Evolutionary conservation across 208 protist species (phyloP).

Genomic region (Acanthamoeba culbertsoni): DNA sequence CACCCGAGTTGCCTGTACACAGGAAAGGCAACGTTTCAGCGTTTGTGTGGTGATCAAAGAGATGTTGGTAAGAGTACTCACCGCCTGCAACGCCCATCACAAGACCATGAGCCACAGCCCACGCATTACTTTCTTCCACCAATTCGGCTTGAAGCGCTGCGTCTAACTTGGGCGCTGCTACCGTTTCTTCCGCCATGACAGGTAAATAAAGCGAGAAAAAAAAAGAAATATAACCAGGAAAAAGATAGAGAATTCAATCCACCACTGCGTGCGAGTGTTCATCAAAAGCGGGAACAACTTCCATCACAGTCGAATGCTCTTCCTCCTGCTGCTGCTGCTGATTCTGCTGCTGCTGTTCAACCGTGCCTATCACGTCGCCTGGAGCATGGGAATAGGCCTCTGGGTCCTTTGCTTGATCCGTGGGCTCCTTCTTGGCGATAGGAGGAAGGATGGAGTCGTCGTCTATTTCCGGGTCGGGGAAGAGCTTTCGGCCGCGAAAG

Average conservation of each 20-base stretch:
- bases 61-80: not conserved
- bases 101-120: not conserved
- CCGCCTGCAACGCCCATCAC: not conserved
- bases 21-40: not conserved
- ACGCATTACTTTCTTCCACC: not conserved
- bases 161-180: not conserved
- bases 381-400: not conserved
- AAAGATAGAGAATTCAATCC: not conserved
- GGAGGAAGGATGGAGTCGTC: constrained; percentile 19
- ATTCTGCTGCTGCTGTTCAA: not conserved
- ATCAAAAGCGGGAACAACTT: not conserved
- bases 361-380: not conserved
- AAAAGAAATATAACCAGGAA: not conserved
- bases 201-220: not conserved
- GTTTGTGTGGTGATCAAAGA: not conserved
- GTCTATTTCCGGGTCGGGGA: not conserved
- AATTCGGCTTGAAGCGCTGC: not conserved
- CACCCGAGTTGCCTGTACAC: not conserved
- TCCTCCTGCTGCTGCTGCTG: not conserved
- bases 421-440: not conserved
- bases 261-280: not conserved
- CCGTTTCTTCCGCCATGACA: not conserved
- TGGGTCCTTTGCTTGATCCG: not conserved
- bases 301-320: not conserved
- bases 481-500: not conserved